Base-by-base conservation (phyloP, 176 grass and related monocot genomes). In the Oryza coarctata region DNA sequence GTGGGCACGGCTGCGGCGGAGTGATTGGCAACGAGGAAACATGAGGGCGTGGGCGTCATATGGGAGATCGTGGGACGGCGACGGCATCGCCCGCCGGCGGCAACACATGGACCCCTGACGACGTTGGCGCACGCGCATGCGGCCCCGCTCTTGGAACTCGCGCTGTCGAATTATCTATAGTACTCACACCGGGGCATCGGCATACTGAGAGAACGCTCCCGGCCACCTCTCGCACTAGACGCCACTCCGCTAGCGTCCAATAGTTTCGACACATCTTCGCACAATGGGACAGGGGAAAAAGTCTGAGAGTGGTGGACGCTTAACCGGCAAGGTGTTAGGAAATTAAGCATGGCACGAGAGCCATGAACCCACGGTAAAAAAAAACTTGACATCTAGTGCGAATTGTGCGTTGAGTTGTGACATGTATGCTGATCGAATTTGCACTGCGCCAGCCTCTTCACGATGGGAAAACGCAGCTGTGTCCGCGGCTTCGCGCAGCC, bases 41-140 rank as follows among this genome's bases (percentile, higher is more conserved):
- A 44, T 11, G 68, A 39, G 38, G 5, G 38, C 38, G 23, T 71
- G 38, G 38, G 68, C 23, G 38, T 36, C 68, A 27, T 71, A 28
- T 28, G 70, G 40, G 70, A 72, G 70, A 72, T 72, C 25, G 70
- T 72, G 70, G 70, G 41, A 49, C 70, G 70, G 70, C 70, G 26
- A 44, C 68, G 68, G 10, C 35, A 13, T 7, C 11, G 36, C 68
- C 22, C 20, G 35, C 20, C 35, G 34, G 10, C 68, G 38, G 68
- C 68, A 44, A 71, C 68, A 44, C 36, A 35, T 41, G 68, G 68
- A 40, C 67, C 67, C 41, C 13, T 3, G 12, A 10, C n/a, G n/a
- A n/a, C n/a, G n/a, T n/a, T n/a, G n/a, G n/a, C n/a, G n/a, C 1
- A 40, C 38, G 38, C 38, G 38, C 7, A 40, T 40, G 38, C 38